These are phyloP conservation scores for Ramaria sp. DNA, from an alignment of 768 basidiomycete species.

Conservation along the genomic window DNA sequence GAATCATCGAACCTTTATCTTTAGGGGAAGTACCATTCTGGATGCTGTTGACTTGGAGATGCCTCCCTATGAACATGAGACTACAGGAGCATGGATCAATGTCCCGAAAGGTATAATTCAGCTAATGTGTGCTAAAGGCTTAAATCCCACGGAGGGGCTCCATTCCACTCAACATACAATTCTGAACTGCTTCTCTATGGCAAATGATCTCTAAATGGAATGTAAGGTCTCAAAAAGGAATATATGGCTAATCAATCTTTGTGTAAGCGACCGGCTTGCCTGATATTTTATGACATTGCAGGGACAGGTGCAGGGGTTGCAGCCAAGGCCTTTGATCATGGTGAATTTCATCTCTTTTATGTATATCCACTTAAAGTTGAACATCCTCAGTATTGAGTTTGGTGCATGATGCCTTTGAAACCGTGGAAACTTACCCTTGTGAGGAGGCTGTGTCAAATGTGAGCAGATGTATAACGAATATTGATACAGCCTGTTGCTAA, in stretches of 20 bases:
- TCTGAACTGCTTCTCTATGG: constrained; percentile 63
- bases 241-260: constrained; percentile 38
- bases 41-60: constrained; percentile 72
- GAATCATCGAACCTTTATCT: neutral
- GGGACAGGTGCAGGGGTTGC: constrained; percentile 64
- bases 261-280: constrained; percentile 59
- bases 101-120: constrained; percentile 43
- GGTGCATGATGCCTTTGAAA: constrained; percentile 44
- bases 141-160: constrained; percentile 69
- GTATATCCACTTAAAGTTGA: neutral
- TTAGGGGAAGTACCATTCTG: constrained; percentile 50
- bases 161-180: constrained; percentile 81
- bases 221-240: constrained; percentile 77
- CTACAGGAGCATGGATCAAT: constrained; percentile 74
- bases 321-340: constrained; percentile 74
- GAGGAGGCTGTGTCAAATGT: constrained; percentile 59
- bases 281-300: constrained; percentile 74
- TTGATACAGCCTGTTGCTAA: neutral
- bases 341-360: constrained; percentile 25
- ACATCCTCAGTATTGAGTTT: constrained; percentile 37
- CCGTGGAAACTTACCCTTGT: constrained; percentile 54
- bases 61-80: constrained; percentile 63
- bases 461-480: constrained; percentile 12
- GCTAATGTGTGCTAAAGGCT: constrained; percentile 39
- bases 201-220: constrained; percentile 65